These are phyloP conservation scores for Auricularia auricula-judae DNA, from an alignment of 768 basidiomycete species.

Conservation along the genomic window DNA sequence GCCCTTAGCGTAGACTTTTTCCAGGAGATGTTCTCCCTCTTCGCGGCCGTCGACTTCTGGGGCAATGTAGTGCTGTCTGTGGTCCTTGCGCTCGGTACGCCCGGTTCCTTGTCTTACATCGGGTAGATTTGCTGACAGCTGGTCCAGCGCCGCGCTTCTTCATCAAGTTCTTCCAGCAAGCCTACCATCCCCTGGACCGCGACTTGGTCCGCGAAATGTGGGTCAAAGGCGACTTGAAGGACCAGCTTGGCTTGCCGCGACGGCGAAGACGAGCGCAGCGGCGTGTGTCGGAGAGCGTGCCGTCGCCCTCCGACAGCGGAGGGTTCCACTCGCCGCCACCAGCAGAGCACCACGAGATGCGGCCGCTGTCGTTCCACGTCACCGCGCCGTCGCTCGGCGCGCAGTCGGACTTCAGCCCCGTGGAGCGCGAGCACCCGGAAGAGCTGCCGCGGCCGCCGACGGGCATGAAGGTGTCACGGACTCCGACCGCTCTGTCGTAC, in stretches of 20 bases:
- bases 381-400: background rate
- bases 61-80: conserved; percentile 60
- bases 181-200: conserved; percentile 77
- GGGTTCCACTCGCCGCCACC: background rate
- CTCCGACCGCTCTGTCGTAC: background rate
- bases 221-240: conserved; percentile 75
- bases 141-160: conserved; percentile 67
- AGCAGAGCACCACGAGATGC: conserved; percentile 1
- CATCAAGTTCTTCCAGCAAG: conserved; percentile 55
- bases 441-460: background rate
- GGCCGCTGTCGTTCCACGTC: background rate
- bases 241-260: conserved; percentile 60
- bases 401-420: background rate
- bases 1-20: conserved; percentile 63
- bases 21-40: conserved; percentile 61
- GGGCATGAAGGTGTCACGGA: background rate
- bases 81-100: conserved; percentile 57
- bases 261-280: conserved; percentile 33
- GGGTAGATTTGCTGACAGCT: background rate
- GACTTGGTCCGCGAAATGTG: conserved; percentile 90
- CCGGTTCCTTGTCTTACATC: background rate
- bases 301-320: background rate
- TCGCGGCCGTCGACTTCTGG: conserved; percentile 78
- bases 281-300: background rate
- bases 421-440: background rate